These are phyloP conservation scores for Gossypium gossypioides DNA, from an alignment of 441 rosid species.

Conservation along the genomic window DNA sequence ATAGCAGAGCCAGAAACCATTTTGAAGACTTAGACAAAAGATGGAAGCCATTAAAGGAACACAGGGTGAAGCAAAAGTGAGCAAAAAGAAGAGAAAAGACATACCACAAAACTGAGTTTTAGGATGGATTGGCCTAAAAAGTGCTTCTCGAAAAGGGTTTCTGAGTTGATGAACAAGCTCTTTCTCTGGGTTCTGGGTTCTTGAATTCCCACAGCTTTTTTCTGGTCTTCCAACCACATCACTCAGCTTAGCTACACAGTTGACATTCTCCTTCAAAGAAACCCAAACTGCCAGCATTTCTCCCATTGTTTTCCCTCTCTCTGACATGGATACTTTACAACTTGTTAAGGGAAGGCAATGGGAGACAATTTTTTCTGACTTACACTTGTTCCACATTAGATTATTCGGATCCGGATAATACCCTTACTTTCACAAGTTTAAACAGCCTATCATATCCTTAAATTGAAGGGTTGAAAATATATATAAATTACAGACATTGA, in stretches of 20 bases:
- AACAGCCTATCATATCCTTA: too few relatives aligned
- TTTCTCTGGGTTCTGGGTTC: slow-evolving; percentile 5
- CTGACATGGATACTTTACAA: neutral
- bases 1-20: neutral
- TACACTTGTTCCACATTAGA: neutral
- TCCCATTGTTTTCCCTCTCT: neutral
- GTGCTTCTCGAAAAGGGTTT: slow-evolving; percentile 21
- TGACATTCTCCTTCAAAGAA: slow-evolving; percentile 32
- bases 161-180: slow-evolving; percentile 10
- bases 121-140: slow-evolving; percentile 19
- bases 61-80: neutral
- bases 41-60: neutral
- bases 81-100: neutral
- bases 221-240: slow-evolving; percentile 15
- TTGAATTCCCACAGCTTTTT: slow-evolving; percentile 7
- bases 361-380: neutral
- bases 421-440: too few relatives aligned
- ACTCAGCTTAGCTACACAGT: slow-evolving; percentile 23
- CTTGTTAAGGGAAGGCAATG: neutral
- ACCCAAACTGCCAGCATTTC: slow-evolving; percentile 33
- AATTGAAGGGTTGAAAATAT: too few relatives aligned
- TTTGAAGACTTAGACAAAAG: neutral
- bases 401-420: neutral
- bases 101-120: slow-evolving; percentile 27
- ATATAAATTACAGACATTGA: too few relatives aligned